phyloP scores from a whole-genome alignment of 2,329 filamentous ascomycete genomes.

The Trichoderma pleuroti region DNA sequence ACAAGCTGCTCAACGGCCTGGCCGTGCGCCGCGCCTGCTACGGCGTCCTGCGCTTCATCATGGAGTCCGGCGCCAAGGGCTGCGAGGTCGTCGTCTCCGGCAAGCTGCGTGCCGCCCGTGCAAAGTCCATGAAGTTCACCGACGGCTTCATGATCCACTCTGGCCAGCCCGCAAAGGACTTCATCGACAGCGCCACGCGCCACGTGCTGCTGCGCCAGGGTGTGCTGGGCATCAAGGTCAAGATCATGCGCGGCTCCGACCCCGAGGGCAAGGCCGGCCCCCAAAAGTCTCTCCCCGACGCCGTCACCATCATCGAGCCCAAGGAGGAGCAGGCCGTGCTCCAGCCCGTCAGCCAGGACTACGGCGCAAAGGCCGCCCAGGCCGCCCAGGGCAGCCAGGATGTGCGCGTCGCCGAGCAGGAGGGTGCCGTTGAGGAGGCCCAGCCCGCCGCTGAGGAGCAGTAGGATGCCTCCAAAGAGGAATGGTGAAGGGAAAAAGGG shows the following conservation, averaged over 20 bases:
- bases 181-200: slow-evolving; percentile 97
- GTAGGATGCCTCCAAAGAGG: slow-evolving; percentile 27
- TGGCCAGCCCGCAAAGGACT: slow-evolving; percentile 98
- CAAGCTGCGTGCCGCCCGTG: slow-evolving; percentile 97
- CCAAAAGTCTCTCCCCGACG: slow-evolving; percentile 95
- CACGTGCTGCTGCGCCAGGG: slow-evolving; percentile 99
- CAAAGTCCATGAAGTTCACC: slow-evolving; percentile 99
- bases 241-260: slow-evolving; percentile 99
- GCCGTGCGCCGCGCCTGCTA: slow-evolving; percentile 99
- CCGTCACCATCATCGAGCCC: slow-evolving; percentile 99
- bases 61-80: slow-evolving; percentile 99
- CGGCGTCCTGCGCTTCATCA: slow-evolving; percentile 99
- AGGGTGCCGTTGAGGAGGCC: slow-evolving; percentile 52
- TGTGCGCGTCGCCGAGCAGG: slow-evolving; percentile 57
- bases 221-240: slow-evolving; percentile 99
- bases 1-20: slow-evolving; percentile 99
- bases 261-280: slow-evolving; percentile 98
- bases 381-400: slow-evolving; percentile 59
- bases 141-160: slow-evolving; percentile 99
- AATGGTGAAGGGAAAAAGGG: slow-evolving; percentile 23
- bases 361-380: slow-evolving; percentile 81
- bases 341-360: slow-evolving; percentile 96
- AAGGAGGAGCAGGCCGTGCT: slow-evolving; percentile 98
- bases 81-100: slow-evolving; percentile 99
- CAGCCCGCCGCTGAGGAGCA: slow-evolving; percentile 39